phyloP scores from a whole-genome alignment of 768 basidiomycete species.

The Tephrocybe rancida region DNA sequence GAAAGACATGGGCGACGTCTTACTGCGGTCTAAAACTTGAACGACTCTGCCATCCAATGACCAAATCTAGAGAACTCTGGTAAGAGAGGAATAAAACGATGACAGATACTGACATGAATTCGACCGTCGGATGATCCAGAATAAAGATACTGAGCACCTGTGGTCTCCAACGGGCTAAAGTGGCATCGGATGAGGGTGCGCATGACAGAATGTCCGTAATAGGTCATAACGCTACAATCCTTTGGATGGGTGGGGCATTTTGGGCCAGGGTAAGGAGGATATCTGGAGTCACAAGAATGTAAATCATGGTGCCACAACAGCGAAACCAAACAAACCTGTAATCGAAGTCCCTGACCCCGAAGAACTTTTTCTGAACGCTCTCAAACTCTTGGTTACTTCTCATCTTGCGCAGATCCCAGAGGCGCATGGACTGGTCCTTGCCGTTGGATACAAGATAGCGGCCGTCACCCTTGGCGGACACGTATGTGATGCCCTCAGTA shows the following conservation, averaged over 20 bases:
- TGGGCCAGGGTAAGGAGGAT: conserved; percentile 67
- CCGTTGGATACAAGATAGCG: conserved; percentile 95
- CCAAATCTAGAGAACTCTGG: conserved; percentile 71
- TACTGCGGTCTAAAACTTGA: conserved; percentile 80
- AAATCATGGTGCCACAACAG: neutral
- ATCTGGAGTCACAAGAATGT: conserved; percentile 37
- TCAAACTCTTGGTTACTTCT: conserved; percentile 71
- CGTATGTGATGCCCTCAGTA: conserved; percentile 94
- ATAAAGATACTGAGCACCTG: conserved; percentile 92
- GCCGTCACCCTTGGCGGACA: conserved; percentile 95
- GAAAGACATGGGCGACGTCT: conserved; percentile 66
- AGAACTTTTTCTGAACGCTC: conserved; percentile 44
- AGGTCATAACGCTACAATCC: conserved; percentile 96
- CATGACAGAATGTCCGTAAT: conserved; percentile 87
- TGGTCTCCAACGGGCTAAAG: conserved; percentile 92
- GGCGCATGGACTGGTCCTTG: conserved; percentile 88
- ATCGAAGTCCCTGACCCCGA: conserved; percentile 68
- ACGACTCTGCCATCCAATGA: conserved; percentile 88
- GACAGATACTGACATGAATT: conserved; percentile 61
- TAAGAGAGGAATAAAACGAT: conserved; percentile 6
- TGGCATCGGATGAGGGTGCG: conserved; percentile 94
- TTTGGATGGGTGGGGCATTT: conserved; percentile 69
- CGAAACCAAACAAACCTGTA: conserved; percentile 63
- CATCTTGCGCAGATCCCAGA: conserved; percentile 98
- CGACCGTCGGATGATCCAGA: conserved; percentile 87